These are phyloP conservation scores for Colletotrichum melonis DNA, from an alignment of 2,329 filamentous ascomycete genomes.

Conservation along the genomic window DNA sequence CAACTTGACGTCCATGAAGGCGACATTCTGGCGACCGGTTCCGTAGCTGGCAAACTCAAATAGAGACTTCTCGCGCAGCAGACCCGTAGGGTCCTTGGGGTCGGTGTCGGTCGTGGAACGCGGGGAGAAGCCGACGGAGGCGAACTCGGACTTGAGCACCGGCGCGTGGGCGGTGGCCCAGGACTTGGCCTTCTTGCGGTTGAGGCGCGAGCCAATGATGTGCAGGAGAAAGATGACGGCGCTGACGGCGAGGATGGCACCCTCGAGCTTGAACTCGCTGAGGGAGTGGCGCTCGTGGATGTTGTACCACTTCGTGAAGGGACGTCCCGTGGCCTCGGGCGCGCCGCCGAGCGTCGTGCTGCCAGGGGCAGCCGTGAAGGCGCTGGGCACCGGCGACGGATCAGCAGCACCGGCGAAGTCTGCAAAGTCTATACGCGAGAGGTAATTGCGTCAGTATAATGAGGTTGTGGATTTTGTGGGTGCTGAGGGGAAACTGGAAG, in stretches of 20 bases:
- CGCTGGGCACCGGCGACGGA: conserved; percentile 64
- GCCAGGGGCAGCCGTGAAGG: conserved; percentile 53
- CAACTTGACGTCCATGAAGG: conserved; percentile 88
- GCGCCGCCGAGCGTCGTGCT: conserved; percentile 57
- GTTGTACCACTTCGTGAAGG: conserved; percentile 96
- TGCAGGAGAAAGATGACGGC: conserved; percentile 81
- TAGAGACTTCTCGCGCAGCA: conserved; percentile 87
- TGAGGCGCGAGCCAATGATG: conserved; percentile 82
- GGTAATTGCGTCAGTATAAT: conserved; percentile 41
- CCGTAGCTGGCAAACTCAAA: conserved; percentile 91
- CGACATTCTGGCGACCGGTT: conserved; percentile 91
- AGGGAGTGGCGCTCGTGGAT: conserved; percentile 90
- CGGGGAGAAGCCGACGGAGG: conserved; percentile 82
- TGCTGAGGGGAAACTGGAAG: conserved; percentile 29
- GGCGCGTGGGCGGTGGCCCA: conserved; percentile 84
- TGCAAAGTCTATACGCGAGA: conserved; percentile 78
- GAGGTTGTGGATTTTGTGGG: conserved; percentile 30
- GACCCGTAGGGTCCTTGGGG: conserved; percentile 49
- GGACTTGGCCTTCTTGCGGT: conserved; percentile 81
- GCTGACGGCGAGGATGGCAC: conserved; percentile 82
- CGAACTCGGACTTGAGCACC: conserved; percentile 82
- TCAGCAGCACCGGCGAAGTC: conserved; percentile 88
- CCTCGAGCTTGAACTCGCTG: conserved; percentile 89
- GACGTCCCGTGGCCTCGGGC: conserved; percentile 62
- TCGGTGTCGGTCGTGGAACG: conserved; percentile 61